phyloP scores from a whole-genome alignment of 2,329 filamentous ascomycete species.

The Corinectria fuckeliana region DNA sequence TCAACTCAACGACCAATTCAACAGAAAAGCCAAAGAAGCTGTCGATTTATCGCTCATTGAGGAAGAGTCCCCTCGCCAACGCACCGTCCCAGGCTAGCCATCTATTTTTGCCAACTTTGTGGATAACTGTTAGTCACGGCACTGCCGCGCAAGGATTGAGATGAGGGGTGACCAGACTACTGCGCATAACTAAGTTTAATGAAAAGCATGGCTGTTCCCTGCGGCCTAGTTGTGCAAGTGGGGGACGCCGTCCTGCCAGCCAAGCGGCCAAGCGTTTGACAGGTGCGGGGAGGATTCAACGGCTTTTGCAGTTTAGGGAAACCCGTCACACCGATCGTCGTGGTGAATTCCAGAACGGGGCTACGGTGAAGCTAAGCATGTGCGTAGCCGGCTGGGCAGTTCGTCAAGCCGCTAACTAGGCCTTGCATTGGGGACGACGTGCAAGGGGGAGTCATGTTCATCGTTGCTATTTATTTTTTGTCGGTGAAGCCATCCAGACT shows the following conservation, averaged over 20 bases:
- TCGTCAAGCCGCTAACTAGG: not conserved
- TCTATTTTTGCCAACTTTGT: too few relatives aligned
- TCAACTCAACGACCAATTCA: too few relatives aligned
- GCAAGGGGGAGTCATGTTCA: not conserved
- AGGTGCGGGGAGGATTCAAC: not conserved
- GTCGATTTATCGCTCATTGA: too few relatives aligned
- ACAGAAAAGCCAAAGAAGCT: too few relatives aligned
- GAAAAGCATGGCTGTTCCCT: not conserved
- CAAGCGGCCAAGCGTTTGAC: not conserved
- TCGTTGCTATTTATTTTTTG: not conserved
- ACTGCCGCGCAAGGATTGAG: too few relatives aligned
- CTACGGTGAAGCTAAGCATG: not conserved
- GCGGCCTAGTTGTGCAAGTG: not conserved
- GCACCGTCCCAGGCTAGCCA: too few relatives aligned
- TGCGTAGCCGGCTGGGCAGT: not conserved
- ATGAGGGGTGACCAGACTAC: too few relatives aligned
- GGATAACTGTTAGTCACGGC: too few relatives aligned
- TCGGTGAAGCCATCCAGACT: not conserved
- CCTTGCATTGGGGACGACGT: not conserved
- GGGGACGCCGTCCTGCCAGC: not conserved
- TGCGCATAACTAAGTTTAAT: not conserved
- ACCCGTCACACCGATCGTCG: not conserved
- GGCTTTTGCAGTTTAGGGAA: not conserved
- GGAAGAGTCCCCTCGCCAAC: too few relatives aligned
- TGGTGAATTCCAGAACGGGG: not conserved